Evolutionary conservation across 805 yeast genomes (phyloP).

Genomic region (Starmerella floris): DNA sequence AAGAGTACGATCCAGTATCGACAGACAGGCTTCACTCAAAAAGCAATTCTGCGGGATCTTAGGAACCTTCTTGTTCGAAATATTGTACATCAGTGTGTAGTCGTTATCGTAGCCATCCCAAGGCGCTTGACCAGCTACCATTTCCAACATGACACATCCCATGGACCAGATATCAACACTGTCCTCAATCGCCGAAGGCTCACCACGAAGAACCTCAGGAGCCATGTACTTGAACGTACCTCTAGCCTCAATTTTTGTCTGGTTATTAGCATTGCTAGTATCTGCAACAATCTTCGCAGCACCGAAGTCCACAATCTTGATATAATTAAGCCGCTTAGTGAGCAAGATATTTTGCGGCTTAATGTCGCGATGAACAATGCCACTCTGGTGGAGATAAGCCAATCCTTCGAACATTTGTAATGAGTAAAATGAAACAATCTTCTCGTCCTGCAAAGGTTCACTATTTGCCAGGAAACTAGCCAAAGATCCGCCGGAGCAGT

Average conservation of each 20-base stretch:
- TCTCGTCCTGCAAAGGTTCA: conserved; percentile 50
- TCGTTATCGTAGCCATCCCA: conserved; percentile 95
- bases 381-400: conserved; percentile 85
- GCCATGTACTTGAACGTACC: conserved; percentile 99
- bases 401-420: conserved; percentile 89
- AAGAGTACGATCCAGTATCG: conserved; percentile 60
- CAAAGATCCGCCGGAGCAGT: conserved; percentile 87
- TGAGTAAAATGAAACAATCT: conserved; percentile 79
- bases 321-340: conserved; percentile 73
- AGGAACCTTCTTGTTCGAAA: conserved; percentile 89
- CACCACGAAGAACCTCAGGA: conserved; percentile 87
- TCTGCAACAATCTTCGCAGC: conserved; percentile 72
- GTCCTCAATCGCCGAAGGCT: conserved; percentile 31
- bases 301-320: conserved; percentile 94
- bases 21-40: conserved; percentile 57
- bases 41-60: conserved; percentile 70
- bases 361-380: conserved; percentile 92
- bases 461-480: conserved; percentile 44
- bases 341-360: conserved; percentile 87
- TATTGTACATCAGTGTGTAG: conserved; percentile 97
- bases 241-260: conserved; percentile 34
- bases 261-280: conserved; percentile 25
- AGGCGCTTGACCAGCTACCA: conserved; percentile 93
- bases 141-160: conserved; percentile 90
- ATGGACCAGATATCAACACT: conserved; percentile 92